Evolutionary conservation across 148 eudicot species (phyloP), one percentile per base, ranked within the genome.

Genomic region (Nepenthes mirabilis): DNA sequence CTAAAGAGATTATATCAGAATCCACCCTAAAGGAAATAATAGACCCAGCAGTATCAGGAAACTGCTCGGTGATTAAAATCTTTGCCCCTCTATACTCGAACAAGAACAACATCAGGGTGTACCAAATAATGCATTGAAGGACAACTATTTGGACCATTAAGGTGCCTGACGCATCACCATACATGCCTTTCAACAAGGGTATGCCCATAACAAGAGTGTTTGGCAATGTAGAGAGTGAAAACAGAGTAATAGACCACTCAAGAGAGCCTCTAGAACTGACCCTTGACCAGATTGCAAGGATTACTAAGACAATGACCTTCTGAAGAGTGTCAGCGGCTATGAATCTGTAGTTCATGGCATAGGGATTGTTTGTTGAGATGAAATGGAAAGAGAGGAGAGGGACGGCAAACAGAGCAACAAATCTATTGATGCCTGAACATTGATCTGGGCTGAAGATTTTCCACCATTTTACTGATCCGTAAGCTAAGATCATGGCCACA

Each of bases 391-490:
- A 88, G 2, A 88, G 83, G 2, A 88, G 65, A 14, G 93, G 93
- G 12, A 88, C 96, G 1, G 91, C 91, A 64, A 88, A 88, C 5
- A 88, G 75, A 2, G 95, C 95, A 0, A 88, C 91, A 45, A 88
- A 88, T 14, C 93, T 70, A 74, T 89, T 89, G 63, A 88, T 88
- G 4, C 96, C 96, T 7, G 96, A 85, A 62, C 96, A 89, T 61
- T 89, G 96, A 45, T 83, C 96, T 0, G 91, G 87, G 60, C 72
- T 80, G 67, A 88, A 88, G 60, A 88, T 88, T 65, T 81, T 82
- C 96, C 96, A 88, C 96, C 96, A 88, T 80, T 83, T 88, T 37
- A 89, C 96, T 9, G 96, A 89, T 3, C 90, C 96, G 37, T 89
- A 89, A n/a, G 96, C 96, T 11, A 88, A 64, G 68, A 88, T 81